Conservation (phyloP, 768 basidiomycete genomes). For the Leccinum subgranulosum region DNA sequence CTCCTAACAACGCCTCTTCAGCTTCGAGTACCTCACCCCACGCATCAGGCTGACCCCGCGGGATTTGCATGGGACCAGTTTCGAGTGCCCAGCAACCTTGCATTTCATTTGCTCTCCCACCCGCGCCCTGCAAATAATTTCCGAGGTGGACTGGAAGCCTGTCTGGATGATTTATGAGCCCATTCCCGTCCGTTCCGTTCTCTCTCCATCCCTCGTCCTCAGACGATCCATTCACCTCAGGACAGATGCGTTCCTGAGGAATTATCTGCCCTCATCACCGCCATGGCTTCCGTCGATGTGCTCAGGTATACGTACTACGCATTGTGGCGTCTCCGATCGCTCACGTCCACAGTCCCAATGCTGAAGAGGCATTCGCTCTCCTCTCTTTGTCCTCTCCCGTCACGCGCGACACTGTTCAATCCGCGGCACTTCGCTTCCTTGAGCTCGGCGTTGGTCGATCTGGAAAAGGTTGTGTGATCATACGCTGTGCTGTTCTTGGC, state of each 20-base stretch:
- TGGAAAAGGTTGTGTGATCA: slow-evolving; percentile 59
- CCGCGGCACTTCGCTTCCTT: slow-evolving; percentile 62
- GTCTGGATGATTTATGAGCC: slow-evolving; percentile 73
- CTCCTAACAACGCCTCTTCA: slow-evolving; percentile 29
- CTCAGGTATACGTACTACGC: slow-evolving; percentile 50
- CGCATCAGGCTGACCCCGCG: slow-evolving; percentile 66
- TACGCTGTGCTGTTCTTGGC: slow-evolving; percentile 72
- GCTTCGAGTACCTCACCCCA: slow-evolving; percentile 77
- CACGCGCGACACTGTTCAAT: slow-evolving; percentile 54
- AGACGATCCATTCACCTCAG: slow-evolving; percentile 34
- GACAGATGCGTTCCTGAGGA: slow-evolving; percentile 79
- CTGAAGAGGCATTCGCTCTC: slow-evolving; percentile 73
- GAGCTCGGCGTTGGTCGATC: slow-evolving; percentile 52
- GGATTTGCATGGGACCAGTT: slow-evolving; percentile 58
- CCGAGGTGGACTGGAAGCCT: slow-evolving; percentile 70
- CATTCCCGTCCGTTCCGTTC: slow-evolving; percentile 60
- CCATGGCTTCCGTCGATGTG: slow-evolving; percentile 59
- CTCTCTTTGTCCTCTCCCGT: slow-evolving; percentile 43
- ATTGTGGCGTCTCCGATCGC: not conserved
- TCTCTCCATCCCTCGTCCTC: not conserved
- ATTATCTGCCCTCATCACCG: slow-evolving; percentile 60
- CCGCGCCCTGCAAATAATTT: slow-evolving; percentile 59
- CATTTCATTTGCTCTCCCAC: slow-evolving; percentile 72
- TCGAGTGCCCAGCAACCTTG: slow-evolving; percentile 42
- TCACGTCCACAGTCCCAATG: slow-evolving; percentile 64